Conservation (phyloP, 768 basidiomycete species). For the Daedaleopsis sinensis region DNA sequence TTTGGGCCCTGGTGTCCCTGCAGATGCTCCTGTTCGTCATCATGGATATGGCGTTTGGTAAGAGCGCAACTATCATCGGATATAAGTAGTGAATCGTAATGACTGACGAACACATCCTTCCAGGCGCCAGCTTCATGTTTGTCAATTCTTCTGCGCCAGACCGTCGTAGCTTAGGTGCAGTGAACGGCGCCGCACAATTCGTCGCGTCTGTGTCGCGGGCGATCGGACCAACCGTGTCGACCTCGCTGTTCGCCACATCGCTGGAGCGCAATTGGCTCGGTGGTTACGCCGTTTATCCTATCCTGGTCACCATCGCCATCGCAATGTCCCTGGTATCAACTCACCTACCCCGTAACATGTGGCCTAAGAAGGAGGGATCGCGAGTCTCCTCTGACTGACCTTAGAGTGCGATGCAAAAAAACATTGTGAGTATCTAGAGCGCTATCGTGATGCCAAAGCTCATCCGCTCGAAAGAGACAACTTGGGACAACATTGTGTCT, state of each 20-base stretch:
- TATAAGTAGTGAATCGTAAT: neutral
- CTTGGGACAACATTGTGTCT: too few relatives aligned
- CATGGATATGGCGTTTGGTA: slow-evolving; percentile 34
- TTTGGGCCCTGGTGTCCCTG: slow-evolving; percentile 29
- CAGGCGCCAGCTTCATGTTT: slow-evolving; percentile 35
- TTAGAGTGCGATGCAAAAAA: too few relatives aligned
- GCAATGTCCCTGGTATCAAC: slow-evolving; percentile 21
- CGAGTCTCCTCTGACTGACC: too few relatives aligned
- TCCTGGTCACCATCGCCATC: slow-evolving; percentile 22
- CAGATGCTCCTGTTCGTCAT: slow-evolving; percentile 31
- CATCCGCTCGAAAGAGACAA: neutral
- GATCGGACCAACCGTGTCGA: slow-evolving; percentile 54
- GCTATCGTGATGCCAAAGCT: too few relatives aligned
- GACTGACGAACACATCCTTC: neutral
- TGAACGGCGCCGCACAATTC: slow-evolving; percentile 61
- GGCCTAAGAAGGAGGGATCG: slow-evolving; percentile 18
- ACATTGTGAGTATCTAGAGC: too few relatives aligned
- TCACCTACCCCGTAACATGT: slow-evolving; percentile 26
- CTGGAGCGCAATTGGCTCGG: slow-evolving; percentile 46
- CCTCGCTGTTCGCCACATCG: slow-evolving; percentile 60
- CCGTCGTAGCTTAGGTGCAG: slow-evolving; percentile 46
- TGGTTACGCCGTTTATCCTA: slow-evolving; percentile 45
- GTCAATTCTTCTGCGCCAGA: slow-evolving; percentile 33
- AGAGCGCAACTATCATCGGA: slow-evolving; percentile 6
- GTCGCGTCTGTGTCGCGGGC: slow-evolving; percentile 49